Percentiles rank a stretch among this genome's conserved stretches.
Evolutionary conservation across 2,329 filamentous ascomycete genomes (phyloP).

Genomic region (Coniochaeta sp.): DNA sequence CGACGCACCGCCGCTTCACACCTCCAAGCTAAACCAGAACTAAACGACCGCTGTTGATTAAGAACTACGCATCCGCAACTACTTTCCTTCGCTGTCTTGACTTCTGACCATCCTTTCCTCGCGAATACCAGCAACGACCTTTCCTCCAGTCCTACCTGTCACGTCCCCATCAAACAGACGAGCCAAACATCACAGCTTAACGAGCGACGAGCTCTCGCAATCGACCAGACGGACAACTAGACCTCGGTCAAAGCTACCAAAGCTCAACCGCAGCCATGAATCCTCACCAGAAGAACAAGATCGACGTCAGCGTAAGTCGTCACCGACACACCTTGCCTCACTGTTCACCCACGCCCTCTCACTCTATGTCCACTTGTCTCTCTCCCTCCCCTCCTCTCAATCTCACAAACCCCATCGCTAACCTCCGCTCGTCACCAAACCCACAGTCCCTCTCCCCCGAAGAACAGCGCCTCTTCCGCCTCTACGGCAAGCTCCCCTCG

Average conservation of each 20-base stretch:
- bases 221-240: not conserved
- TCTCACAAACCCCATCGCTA: not conserved
- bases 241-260: not conserved
- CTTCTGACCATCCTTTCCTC: not conserved
- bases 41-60: not conserved
- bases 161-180: not conserved
- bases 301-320: constrained; percentile 80
- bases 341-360: not conserved
- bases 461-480: constrained; percentile 91
- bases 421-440: not conserved
- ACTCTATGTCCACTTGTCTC: too few species aligned
- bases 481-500: constrained; percentile 96
- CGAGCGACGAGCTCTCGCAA: not conserved
- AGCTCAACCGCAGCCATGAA: constrained; percentile 54
- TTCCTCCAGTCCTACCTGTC: not conserved
- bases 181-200: not conserved
- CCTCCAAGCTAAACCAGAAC: not conserved
- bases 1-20: not conserved
- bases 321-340: not conserved
- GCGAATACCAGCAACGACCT: not conserved
- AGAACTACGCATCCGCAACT: not conserved
- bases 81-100: not conserved
- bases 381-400: not conserved
- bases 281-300: constrained; percentile 96
- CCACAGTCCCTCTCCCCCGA: constrained; percentile 83